Conservation (phyloP, 1,139 yeast genomes). For the Meyerozyma elateridarum region DNA sequence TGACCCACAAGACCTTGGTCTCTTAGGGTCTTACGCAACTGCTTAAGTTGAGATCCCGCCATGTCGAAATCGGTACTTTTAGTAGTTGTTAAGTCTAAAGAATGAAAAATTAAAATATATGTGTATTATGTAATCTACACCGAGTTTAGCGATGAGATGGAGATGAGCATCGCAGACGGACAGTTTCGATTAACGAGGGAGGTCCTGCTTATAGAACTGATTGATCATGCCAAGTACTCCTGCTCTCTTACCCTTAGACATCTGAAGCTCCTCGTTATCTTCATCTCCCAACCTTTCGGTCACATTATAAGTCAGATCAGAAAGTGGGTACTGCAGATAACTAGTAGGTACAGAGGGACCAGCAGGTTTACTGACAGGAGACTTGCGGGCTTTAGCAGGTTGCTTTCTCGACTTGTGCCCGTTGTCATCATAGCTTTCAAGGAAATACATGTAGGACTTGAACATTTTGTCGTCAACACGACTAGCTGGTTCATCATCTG, state of each 20-base stretch:
- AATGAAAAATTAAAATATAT: too few relatives aligned
- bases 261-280: slow-evolving; percentile 25
- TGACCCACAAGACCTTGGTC: slow-evolving; percentile 81
- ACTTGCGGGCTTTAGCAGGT: neutral
- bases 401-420: neutral
- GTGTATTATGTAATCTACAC: neutral
- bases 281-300: slow-evolving; percentile 28
- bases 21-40: slow-evolving; percentile 71
- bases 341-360: too few relatives aligned
- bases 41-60: slow-evolving; percentile 91
- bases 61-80: too few relatives aligned
- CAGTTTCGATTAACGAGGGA: neutral
- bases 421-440: slow-evolving; percentile 65
- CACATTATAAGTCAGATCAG: slow-evolving; percentile 25
- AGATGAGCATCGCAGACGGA: too few relatives aligned
- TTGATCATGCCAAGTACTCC: slow-evolving; percentile 84
- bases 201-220: slow-evolving; percentile 71
- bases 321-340: too few relatives aligned
- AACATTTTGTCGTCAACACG: slow-evolving; percentile 77
- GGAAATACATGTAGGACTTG: slow-evolving; percentile 79
- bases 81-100: too few relatives aligned
- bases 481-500: slow-evolving; percentile 32
- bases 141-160: too few relatives aligned
- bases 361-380: neutral
- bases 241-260: slow-evolving; percentile 30